phyloP scores from a whole-genome alignment of 352 stramenopile genomes.

The Blastocystis hominis region DNA sequence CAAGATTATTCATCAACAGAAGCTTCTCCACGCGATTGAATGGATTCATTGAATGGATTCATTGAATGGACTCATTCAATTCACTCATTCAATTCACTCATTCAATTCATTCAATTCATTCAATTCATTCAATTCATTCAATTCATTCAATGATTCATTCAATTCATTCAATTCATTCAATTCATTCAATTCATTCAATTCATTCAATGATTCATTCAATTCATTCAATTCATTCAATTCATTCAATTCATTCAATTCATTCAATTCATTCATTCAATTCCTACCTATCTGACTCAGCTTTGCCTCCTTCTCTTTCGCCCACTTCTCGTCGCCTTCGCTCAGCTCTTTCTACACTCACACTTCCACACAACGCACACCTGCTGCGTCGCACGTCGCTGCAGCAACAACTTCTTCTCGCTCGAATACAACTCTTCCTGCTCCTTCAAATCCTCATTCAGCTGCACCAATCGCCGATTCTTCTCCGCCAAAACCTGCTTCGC shows the following conservation, averaged over 20 bases:
- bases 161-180: too few relatives aligned
- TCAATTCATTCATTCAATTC: neutral
- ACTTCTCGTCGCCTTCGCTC: neutral
- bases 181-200: neutral
- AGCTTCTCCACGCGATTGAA: too few relatives aligned
- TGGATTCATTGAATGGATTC: too few relatives aligned
- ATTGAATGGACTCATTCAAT: too few relatives aligned
- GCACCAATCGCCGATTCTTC: neutral
- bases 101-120: too few relatives aligned
- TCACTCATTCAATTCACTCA: too few relatives aligned
- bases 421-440: constrained; percentile 55
- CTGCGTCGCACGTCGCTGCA: neutral
- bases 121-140: neutral
- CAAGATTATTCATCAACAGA: neutral
- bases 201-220: neutral
- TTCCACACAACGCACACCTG: neutral
- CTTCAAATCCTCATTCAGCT: constrained; percentile 59
- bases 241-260: too few relatives aligned
- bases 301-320: neutral
- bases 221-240: neutral
- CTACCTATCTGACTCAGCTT: constrained; percentile 22
- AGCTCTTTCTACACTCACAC: constrained; percentile 7
- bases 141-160: neutral
- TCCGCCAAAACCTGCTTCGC: neutral
- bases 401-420: constrained; percentile 48